Percentiles rank a stretch among this genome's conserved stretches.
phyloP scores from a whole-genome alignment of 345 rosid genomes.

The Pistacia vera region DNA sequence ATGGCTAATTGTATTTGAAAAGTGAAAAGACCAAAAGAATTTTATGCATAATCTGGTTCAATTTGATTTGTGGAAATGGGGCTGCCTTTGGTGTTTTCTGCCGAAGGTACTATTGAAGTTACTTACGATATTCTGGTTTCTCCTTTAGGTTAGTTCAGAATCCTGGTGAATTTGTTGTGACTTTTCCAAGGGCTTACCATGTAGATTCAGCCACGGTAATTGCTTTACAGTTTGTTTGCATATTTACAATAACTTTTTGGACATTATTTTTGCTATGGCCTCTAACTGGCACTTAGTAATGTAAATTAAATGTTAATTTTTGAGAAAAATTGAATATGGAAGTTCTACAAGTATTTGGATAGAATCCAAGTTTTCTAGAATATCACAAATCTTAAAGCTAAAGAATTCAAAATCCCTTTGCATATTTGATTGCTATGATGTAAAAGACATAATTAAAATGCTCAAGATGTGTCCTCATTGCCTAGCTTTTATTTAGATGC shows the following conservation, averaged over 20 bases:
- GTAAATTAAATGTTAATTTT: not conserved
- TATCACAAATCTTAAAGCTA: not conserved
- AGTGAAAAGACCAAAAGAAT: not conserved
- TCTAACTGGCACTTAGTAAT: slow-evolving; percentile 14
- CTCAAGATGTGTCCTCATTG: not conserved
- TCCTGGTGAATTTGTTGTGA: slow-evolving; percentile 99
- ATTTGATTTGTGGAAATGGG: not conserved
- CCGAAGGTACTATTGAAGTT: slow-evolving; percentile 23
- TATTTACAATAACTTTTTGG: slow-evolving; percentile 13
- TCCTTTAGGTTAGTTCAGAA: slow-evolving; percentile 83
- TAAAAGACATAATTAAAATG: not conserved
- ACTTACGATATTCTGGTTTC: slow-evolving; percentile 28
- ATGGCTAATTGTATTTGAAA: no score
- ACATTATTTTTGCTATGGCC: slow-evolving; percentile 1
- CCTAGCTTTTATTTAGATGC: not conserved
- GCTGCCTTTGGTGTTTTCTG: slow-evolving; percentile 19
- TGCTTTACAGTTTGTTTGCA: slow-evolving; percentile 27
- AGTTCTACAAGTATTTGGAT: not conserved
- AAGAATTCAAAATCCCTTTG: not conserved
- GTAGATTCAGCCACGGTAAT: slow-evolving; percentile 99
- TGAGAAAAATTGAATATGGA: slow-evolving; percentile 1
- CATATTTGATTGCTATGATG: not conserved
- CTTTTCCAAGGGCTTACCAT: slow-evolving; percentile 99
- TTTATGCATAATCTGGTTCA: slow-evolving; percentile 8
- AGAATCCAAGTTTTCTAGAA: slow-evolving; percentile 2